Percentiles rank a stretch among this genome's conserved stretches.
These are phyloP conservation scores for Coprinopsis sp. DNA, from an alignment of 768 basidiomycete genomes.

Conservation along the genomic window DNA sequence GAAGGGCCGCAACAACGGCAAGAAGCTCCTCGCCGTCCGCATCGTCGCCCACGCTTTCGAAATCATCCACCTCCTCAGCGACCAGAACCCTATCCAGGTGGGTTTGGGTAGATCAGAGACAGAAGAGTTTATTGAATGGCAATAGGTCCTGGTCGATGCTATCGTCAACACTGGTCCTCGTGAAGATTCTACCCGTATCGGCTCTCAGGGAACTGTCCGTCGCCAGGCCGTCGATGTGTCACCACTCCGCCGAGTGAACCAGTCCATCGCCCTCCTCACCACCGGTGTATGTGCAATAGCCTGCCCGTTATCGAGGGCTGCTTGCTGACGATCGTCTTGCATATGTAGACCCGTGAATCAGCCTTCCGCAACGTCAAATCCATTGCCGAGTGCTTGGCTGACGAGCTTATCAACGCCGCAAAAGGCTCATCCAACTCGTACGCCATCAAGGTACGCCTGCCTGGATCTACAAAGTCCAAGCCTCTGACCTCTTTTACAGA, in stretches of 20 bases:
- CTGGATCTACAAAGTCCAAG: background rate
- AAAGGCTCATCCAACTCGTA: constrained; percentile 99
- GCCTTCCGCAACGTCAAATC: constrained; percentile 99
- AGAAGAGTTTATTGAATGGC: background rate
- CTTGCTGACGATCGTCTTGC: constrained; percentile 2
- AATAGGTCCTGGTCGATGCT: constrained; percentile 89
- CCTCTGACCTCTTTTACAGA: constrained; percentile 40
- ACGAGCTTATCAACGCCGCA: constrained; percentile 99
- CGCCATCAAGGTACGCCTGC: constrained; percentile 83
- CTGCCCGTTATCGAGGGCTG: background rate
- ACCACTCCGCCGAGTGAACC: constrained; percentile 96
- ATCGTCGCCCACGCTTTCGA: constrained; percentile 99
- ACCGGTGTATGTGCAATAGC: constrained; percentile 75
- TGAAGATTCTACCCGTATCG: constrained; percentile 99
- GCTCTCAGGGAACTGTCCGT: constrained; percentile 98
- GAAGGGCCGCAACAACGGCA: constrained; percentile 99
- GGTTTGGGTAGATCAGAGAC: constrained; percentile 18
- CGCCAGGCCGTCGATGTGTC: constrained; percentile 99
- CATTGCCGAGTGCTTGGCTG: constrained; percentile 97
- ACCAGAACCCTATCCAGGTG: constrained; percentile 99
- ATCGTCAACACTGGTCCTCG: constrained; percentile 99
- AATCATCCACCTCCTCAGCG: constrained; percentile 99
- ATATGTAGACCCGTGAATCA: constrained; percentile 92
- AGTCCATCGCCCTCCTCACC: constrained; percentile 92
- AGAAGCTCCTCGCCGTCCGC: constrained; percentile 97